Conservation (phyloP, 2,329 filamentous ascomycete species). For the Sporothrix brasiliensis region DNA sequence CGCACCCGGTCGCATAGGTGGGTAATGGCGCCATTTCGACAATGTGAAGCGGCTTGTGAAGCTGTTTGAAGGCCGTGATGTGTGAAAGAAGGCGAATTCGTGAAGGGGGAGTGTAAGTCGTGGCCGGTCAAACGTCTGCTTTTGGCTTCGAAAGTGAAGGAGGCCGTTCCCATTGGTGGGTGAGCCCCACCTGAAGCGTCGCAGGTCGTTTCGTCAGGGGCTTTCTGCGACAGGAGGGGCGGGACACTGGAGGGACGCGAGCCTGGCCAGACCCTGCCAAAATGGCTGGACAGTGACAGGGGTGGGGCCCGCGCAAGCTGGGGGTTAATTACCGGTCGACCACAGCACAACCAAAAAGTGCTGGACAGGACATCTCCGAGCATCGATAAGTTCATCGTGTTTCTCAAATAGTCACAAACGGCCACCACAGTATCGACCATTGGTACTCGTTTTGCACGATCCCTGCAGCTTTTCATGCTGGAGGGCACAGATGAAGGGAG, state of each 20-base stretch:
- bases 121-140: not conserved
- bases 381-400: not conserved
- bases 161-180: slow-evolving; percentile 30
- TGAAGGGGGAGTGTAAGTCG: not conserved
- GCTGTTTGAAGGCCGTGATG: slow-evolving; percentile 17
- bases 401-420: not conserved
- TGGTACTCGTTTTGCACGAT: not conserved
- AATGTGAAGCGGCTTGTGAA: slow-evolving; percentile 27
- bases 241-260: slow-evolving; percentile 7
- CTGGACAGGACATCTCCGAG: too few relatives aligned
- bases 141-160: not conserved
- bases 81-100: not conserved
- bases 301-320: not conserved
- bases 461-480: slow-evolving; percentile 14
- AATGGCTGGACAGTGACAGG: not conserved
- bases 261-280: not conserved
- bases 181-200: slow-evolving; percentile 38
- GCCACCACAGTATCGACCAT: not conserved
- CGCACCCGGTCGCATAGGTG: slow-evolving; percentile 37
- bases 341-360: not conserved
- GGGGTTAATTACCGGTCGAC: not conserved
- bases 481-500: slow-evolving; percentile 23
- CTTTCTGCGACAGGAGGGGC: slow-evolving; percentile 41
- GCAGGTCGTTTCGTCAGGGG: slow-evolving; percentile 48
- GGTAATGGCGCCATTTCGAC: slow-evolving; percentile 44